Evolutionary conservation across 108 stramenopile species (phyloP), one percentile per base, ranked within the genome.

Genomic region (Asterionellopsis glacialis): DNA sequence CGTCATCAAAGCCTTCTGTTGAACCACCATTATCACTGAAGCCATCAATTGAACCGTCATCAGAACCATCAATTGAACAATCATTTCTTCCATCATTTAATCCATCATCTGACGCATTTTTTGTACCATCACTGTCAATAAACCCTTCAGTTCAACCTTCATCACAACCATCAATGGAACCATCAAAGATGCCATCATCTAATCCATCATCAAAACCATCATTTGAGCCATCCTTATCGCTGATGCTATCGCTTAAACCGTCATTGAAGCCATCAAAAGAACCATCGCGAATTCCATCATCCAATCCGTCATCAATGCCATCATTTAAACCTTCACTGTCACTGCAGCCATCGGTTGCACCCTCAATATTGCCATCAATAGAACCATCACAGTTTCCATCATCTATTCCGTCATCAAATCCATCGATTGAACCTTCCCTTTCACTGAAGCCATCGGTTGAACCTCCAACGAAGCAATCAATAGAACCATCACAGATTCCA

Each of bases 1-100:
- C 47, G 14, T 50, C 23, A n/a, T n/a, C n/a, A 13, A n/a, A 50
- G 11, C 16, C 60, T 25, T 47, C 47, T 22, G 49, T 39, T 47
- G 14, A 15, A 33, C 24, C 43, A 26, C 33, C 45, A 22, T 16
- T 60, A 40, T n/a, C n/a, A n/a, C n/a, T n/a, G n/a, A n/a, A n/a
- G n/a, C n/a, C 5, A 38, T 19, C 57, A 19, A 2, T 12, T 11
- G 48, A 19, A 49, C 21, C 7, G 7, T 49, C 22, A 11, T 9
- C 11, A 22, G 9, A 11, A 12, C 48, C 48, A 49, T 22, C 22
- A 49, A 19, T 22, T 9, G 7, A 2, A 5, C 7, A 2, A 33
- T 33, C 33, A 2, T 33, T 33, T 33, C 16, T 19, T 27, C 16
- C 47, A 48, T 48, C 47, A 48, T 48, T 9, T 2, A 48, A 16